Evolutionary conservation across 225 moss, liverwort and hornwort genomes (phyloP).

Genomic region (Physcomitrellopsis africana): DNA sequence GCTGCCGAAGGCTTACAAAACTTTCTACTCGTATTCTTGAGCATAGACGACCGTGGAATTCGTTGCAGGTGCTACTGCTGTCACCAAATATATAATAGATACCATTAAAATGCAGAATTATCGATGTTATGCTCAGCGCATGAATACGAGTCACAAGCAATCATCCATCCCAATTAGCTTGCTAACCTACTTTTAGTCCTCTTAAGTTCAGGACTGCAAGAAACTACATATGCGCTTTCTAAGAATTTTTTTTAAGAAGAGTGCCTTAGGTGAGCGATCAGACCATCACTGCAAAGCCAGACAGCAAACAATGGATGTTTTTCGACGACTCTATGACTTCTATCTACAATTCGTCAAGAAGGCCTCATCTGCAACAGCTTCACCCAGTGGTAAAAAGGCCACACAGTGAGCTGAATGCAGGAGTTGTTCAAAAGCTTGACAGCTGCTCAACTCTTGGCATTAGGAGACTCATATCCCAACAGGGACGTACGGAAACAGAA

Average conservation of each 20-base stretch:
- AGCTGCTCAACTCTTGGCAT: slow-evolving; percentile 25
- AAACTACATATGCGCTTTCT: background rate
- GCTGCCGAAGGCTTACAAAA: background rate
- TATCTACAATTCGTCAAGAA: background rate
- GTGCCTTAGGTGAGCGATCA: background rate
- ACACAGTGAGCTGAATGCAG: slow-evolving; percentile 11
- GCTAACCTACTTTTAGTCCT: too few relatives aligned
- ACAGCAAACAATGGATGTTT: background rate
- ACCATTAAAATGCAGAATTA: too few relatives aligned
- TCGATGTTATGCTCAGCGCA: too few relatives aligned
- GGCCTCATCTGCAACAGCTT: slow-evolving; percentile 13
- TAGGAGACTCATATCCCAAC: slow-evolving; percentile 13
- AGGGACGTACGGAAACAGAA: slow-evolving; percentile 16
- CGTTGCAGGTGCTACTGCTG: slow-evolving; percentile 10
- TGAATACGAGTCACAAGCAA: too few relatives aligned
- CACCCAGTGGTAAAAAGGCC: slow-evolving; percentile 21
- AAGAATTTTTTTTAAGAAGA: background rate
- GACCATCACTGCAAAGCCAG: background rate
- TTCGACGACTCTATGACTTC: background rate
- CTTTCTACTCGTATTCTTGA: background rate
- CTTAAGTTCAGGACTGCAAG: too few relatives aligned
- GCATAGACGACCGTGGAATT: background rate
- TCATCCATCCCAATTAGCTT: too few relatives aligned
- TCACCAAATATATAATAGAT: background rate
- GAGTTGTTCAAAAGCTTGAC: slow-evolving; percentile 25